phyloP scores from a whole-genome alignment of 2,329 filamentous ascomycete genomes.

The Delphinella strobiligena region DNA sequence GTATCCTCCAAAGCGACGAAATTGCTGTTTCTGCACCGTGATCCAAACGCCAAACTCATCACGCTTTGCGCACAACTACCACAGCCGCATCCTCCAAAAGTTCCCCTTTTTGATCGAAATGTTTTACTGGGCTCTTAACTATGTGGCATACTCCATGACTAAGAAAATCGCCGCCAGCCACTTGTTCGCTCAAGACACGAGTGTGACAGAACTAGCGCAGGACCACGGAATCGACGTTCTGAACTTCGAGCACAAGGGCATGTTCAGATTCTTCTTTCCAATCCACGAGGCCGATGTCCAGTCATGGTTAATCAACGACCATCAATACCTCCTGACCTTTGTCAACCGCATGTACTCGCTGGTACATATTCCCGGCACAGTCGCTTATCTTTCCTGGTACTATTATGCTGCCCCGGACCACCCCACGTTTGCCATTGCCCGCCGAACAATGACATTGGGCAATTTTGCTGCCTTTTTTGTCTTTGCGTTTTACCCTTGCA shows the following conservation, averaged over 20 bases:
- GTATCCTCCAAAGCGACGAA: conserved; percentile 37
- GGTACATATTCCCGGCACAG: conserved; percentile 50
- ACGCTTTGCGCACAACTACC: conserved; percentile 46
- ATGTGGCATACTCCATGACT: conserved; percentile 51
- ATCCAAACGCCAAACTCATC: conserved; percentile 46
- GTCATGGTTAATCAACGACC: conserved; percentile 43
- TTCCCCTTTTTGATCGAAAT: conserved; percentile 61
- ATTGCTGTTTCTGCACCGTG: conserved; percentile 33
- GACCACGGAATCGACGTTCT: conserved; percentile 43
- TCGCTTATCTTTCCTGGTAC: conserved; percentile 49
- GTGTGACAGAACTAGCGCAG: conserved; percentile 45
- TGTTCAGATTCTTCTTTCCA: conserved; percentile 41
- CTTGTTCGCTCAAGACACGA: conserved; percentile 40
- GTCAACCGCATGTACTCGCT: conserved; percentile 48
- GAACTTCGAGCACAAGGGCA: conserved; percentile 40
- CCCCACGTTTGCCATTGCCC: conserved; percentile 27
- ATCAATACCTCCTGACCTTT: conserved; percentile 40
- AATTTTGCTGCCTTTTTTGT: conserved; percentile 40
- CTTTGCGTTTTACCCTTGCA: conserved; percentile 38
- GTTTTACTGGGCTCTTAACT: conserved; percentile 61
- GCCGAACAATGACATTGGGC: conserved; percentile 33
- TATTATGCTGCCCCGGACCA: conserved; percentile 44
- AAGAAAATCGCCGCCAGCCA: conserved; percentile 35
- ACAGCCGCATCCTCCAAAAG: conserved; percentile 52
- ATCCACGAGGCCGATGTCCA: conserved; percentile 42